These are phyloP conservation scores for Taxawa tesnikishii DNA, from an alignment of 2,329 filamentous ascomycete species.

Conservation along the genomic window DNA sequence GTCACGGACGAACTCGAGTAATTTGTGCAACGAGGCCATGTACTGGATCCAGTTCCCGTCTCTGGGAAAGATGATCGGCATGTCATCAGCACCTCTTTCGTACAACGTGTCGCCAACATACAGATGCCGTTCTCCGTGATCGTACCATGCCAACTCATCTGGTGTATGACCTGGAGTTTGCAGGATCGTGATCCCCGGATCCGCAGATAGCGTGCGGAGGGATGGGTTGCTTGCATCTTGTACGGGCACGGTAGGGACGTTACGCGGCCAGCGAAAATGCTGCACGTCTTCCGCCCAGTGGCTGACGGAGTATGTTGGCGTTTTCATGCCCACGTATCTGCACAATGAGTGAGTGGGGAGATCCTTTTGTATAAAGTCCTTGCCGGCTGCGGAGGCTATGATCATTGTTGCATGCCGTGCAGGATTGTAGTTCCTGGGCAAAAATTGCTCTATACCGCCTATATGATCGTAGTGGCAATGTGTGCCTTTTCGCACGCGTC, in stretches of 20 bases:
- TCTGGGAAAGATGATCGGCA: slow-evolving; percentile 27
- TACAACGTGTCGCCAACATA: slow-evolving; percentile 38
- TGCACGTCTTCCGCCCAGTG: slow-evolving; percentile 28
- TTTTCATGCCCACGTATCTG: slow-evolving; percentile 21
- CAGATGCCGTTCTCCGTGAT: slow-evolving; percentile 28
- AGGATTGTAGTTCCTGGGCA: slow-evolving; percentile 11
- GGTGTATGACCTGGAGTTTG: slow-evolving; percentile 37
- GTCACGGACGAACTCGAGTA: slow-evolving; percentile 21
- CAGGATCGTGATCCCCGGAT: slow-evolving; percentile 28
- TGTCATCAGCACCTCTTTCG: slow-evolving; percentile 20
- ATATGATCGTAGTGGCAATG: slow-evolving; percentile 36
- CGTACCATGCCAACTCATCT: slow-evolving; percentile 33
- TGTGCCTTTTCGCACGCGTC: too few relatives aligned
- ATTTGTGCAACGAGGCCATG: slow-evolving; percentile 22
- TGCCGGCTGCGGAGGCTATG: slow-evolving; percentile 23
- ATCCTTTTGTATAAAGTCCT: slow-evolving; percentile 27
- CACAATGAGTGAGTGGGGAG: slow-evolving; percentile 29
- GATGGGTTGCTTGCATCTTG: too few relatives aligned
- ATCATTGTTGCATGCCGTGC: too few relatives aligned
- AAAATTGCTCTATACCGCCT: slow-evolving; percentile 25
- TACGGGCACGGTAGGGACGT: too few relatives aligned
- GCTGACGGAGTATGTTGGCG: slow-evolving; percentile 28
- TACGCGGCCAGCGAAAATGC: slow-evolving; percentile 15
- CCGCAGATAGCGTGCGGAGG: too few relatives aligned
- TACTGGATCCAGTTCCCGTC: slow-evolving; percentile 27